Evolutionary conservation across 371 early-diverging fungal species (phyloP).

Genomic region (Mortierella sp.): DNA sequence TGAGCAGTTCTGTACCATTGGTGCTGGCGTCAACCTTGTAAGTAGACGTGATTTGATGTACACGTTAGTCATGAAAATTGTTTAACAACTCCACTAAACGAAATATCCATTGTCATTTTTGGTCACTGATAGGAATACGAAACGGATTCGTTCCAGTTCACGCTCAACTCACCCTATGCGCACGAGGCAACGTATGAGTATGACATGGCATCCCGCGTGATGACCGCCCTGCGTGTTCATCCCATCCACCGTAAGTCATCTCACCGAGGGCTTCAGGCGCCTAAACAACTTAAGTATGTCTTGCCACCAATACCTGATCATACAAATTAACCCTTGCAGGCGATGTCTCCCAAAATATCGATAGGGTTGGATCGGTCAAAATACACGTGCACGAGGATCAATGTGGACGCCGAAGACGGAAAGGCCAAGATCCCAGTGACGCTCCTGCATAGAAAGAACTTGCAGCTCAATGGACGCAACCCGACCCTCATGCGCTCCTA

Average conservation of each 20-base stretch:
- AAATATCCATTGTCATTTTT: background rate
- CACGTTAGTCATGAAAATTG: background rate
- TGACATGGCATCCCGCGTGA: constrained; percentile 67
- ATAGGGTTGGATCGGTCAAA: constrained; percentile 67
- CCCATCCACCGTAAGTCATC: constrained; percentile 64
- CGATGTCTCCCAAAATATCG: background rate
- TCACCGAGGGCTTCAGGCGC: background rate
- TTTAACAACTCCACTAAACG: background rate
- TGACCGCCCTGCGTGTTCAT: constrained; percentile 65
- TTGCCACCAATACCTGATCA: background rate
- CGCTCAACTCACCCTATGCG: constrained; percentile 76
- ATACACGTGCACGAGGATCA: constrained; percentile 67
- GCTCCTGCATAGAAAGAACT: constrained; percentile 70
- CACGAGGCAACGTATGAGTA: constrained; percentile 81
- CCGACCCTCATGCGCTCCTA: constrained; percentile 85
- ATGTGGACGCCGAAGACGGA: constrained; percentile 64
- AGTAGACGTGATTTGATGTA: constrained; percentile 1
- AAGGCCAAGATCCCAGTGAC: constrained; percentile 74
- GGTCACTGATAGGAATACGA: constrained; percentile 69
- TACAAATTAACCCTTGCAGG: background rate
- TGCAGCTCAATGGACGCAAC: constrained; percentile 68
- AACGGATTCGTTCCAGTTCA: constrained; percentile 77
- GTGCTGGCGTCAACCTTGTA: constrained; percentile 77
- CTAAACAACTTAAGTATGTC: background rate
- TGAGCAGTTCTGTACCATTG: constrained; percentile 70